Percentiles rank a stretch among this genome's conserved stretches.
phyloP scores from a whole-genome alignment of 179 eudicot genomes.

The Pouteria campechiana region DNA sequence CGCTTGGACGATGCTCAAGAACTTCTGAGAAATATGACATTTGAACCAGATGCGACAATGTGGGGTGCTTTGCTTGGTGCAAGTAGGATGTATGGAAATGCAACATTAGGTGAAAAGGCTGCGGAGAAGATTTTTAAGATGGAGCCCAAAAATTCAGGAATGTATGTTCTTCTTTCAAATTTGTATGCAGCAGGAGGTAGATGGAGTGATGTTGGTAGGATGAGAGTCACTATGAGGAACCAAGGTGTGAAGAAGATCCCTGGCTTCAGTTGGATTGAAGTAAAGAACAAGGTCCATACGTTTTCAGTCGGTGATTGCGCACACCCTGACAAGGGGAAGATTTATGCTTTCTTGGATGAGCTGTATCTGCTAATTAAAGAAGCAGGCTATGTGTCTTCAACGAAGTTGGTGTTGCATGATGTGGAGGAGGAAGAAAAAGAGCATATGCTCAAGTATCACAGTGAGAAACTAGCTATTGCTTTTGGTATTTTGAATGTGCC shows the following conservation, averaged over 20 bases:
- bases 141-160: constrained; percentile 52
- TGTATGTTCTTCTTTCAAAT: constrained; percentile 53
- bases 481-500: constrained; percentile 51
- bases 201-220: constrained; percentile 53
- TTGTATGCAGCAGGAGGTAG: constrained; percentile 61
- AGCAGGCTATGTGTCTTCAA: constrained; percentile 52
- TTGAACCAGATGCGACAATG: constrained; percentile 58
- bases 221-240: constrained; percentile 62
- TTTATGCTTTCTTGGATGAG: constrained; percentile 50
- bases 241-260: constrained; percentile 51
- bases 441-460: constrained; percentile 68
- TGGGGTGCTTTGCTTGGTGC: constrained; percentile 76
- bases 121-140: constrained; percentile 43
- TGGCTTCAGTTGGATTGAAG: constrained; percentile 81
- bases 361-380: constrained; percentile 42
- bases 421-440: constrained; percentile 81
- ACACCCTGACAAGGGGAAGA: constrained; percentile 44
- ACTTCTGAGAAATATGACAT: constrained; percentile 52
- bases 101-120: constrained; percentile 63
- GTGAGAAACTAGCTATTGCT: constrained; percentile 67
- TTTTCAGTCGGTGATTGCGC: constrained; percentile 49
- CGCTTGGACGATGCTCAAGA: constrained; percentile 54
- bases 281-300: constrained; percentile 47
- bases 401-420: constrained; percentile 59
- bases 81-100: constrained; percentile 56